Conservation (phyloP, 306 rosid genomes). For the Castanea sativa region DNA sequence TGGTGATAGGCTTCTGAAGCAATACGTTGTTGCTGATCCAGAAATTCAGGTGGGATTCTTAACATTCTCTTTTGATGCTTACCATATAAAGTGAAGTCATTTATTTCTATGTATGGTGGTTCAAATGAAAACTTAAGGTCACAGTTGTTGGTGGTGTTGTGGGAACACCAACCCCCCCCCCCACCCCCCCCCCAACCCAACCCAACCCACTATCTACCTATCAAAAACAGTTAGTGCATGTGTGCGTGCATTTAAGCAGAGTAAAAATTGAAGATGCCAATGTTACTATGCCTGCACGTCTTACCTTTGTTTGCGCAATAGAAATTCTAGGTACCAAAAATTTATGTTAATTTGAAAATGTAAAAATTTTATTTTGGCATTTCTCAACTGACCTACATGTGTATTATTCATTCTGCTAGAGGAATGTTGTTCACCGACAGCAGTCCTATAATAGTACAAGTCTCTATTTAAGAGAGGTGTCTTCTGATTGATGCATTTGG, state of each 20-base stretch:
- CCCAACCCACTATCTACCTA: too few species aligned
- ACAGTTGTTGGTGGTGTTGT: too few species aligned
- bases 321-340: neutral
- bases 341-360: slow-evolving; percentile 4
- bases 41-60: slow-evolving; percentile 73
- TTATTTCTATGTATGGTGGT: neutral
- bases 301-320: neutral
- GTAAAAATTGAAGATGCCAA: neutral
- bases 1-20: slow-evolving; percentile 95
- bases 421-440: neutral
- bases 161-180: too few species aligned
- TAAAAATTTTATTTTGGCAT: slow-evolving; percentile 2
- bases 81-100: neutral
- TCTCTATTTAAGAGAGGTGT: neutral
- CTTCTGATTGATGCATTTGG: slow-evolving; percentile 5
- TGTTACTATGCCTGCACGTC: neutral
- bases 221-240: too few species aligned
- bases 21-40: slow-evolving; percentile 97
- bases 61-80: slow-evolving; percentile 2
- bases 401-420: slow-evolving; percentile 16
- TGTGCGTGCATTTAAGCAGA: neutral
- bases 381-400: slow-evolving; percentile 3
- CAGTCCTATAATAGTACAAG: neutral
- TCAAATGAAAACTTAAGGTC: neutral
- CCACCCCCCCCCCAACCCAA: too few species aligned